Evolutionary conservation across 2,329 filamentous ascomycete species (phyloP), one percentile per base, ranked within the genome.

Genomic region (Venturia pyrina): DNA sequence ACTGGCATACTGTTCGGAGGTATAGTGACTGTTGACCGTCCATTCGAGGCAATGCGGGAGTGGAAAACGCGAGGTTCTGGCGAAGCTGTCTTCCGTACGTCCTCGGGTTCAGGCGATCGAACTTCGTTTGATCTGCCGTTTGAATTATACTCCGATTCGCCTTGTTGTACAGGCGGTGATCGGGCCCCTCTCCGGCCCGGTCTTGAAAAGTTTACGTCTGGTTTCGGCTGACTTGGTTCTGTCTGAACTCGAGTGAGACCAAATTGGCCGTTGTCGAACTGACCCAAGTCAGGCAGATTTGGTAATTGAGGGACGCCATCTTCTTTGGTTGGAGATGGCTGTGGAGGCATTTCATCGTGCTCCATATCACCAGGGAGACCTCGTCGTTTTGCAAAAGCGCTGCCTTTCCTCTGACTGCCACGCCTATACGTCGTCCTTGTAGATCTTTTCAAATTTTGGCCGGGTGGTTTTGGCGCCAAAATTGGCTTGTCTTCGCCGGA

Each of bases 381-480:
- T 37, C 48, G 40, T 50, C 60, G 15, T 44, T 53, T 89, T 0
- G 89, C 86, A 3, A 86, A 81, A 65, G 89, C 85, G 67, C 95
- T 89, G 32, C 90, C 89, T 69, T 88, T 90, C 63, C 89, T 88
- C 68, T 96, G 76, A 78, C 93, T 97, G 43, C 93, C 93, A 66
- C 90, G 91, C 71, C 93, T 83, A 75, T 98, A 98, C 34, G 90
- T 93, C 5, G 95, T 99, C 65, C 91, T 85, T 24, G 92, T 99
- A 15, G 95, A 97, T 68, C 95, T 86, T 70, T 95, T 89, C 62
- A 99, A 79, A 41, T 91, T 90, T 75, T 89, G 88, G 1, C 91
- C 91, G 1, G 87, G 87, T 24, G 89, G 78, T 66, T 84, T 87
- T 66, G 89, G 85, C 1, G 92, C 90, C 53, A 98, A 79, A 69